A percentile compares a stretch with the other conserved stretches of the same genome.
phyloP scores from a whole-genome alignment of 2,329 filamentous ascomycete genomes.

The Cytospora chrysosperma region DNA sequence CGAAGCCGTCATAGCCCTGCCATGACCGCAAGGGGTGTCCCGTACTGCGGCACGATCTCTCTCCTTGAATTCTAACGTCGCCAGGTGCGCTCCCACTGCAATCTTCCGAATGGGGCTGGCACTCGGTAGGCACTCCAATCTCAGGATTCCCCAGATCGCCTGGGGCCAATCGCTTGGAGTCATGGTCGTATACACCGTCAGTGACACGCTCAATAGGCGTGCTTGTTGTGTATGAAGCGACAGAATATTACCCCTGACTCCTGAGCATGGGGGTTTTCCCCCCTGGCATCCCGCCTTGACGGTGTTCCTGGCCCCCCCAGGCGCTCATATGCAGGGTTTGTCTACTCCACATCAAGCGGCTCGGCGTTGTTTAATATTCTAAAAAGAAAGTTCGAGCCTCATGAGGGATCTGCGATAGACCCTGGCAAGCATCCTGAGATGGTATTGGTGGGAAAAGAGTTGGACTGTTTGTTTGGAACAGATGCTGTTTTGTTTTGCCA shows the following conservation, averaged over 20 bases:
- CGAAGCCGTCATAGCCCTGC: background rate
- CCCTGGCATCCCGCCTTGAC: background rate
- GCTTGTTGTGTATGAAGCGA: background rate
- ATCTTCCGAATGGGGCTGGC: conserved; percentile 15
- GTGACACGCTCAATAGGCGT: conserved; percentile 12
- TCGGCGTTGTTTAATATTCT: conserved; percentile 1
- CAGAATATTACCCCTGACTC: conserved; percentile 8
- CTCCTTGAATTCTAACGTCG: background rate
- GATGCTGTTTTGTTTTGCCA: conserved; percentile 20
- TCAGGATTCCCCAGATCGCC: background rate
- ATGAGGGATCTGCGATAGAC: background rate
- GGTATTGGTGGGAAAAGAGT: conserved; percentile 20
- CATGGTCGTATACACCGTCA: conserved; percentile 4
- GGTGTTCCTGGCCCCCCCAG: conserved; percentile 12
- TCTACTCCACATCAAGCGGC: background rate
- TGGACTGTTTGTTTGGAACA: conserved; percentile 17
- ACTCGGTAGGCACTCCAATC: conserved; percentile 3
- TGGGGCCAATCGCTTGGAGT: background rate
- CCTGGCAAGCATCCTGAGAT: conserved; percentile 3
- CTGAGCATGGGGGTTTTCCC: conserved; percentile 8
- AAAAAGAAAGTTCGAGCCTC: background rate
- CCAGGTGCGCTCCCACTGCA: conserved; percentile 17
- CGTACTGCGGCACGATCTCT: background rate
- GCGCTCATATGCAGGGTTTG: conserved; percentile 9
- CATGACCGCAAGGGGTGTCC: background rate